Evolutionary conservation across 257 asterid genomes (phyloP), one percentile per base, ranked within the genome.

Genomic region (Jasminum sambac): DNA sequence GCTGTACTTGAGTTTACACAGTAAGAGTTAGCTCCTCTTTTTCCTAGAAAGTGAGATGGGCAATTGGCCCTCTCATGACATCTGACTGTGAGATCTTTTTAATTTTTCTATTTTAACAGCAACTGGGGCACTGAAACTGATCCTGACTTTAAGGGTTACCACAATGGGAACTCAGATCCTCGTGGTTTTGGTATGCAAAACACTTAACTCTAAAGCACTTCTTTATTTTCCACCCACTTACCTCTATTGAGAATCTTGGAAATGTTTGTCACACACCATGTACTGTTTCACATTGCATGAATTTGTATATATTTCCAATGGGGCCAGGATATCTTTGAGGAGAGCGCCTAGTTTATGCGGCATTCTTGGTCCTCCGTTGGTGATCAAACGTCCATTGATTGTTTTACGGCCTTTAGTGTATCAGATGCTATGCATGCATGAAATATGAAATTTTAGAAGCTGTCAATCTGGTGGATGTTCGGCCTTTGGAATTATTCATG

Each of bases 51-150:
- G 11, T 26, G 63, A 34, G 43, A 42, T 74, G 70, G 41, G 63
- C 19, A n/a, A 42, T n/a, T 12, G 52, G 21, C 17, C 42, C 67
- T 66, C 64, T 34, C 14, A 43, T 42, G 65, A 68, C 63, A 16
- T 34, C 70, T 81, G 30, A 68, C 67, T 50, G 57, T 70, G 68
- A 11, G 13, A 16, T 41, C 44, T 63, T 78, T 76, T 63, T 30
- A 30, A 30, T 30, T 30, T 30, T 30, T 30, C 4, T 30, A 30
- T 30, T 30, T 30, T 74, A 63, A 55, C 87, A 95, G 98, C 75
- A 95, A 86, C 80, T 91, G 99, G 97, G 97, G 97, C 65, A 86
- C 89, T 5, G 97, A 95, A 81, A 85, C 78, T 70, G 97, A 91
- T 80, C 90, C 98, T 37, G 80, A 95, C 41, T 95, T 91, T 78